Percentiles rank a stretch among this genome's conserved stretches.
These are phyloP conservation scores for Yamadazyma spencermartinsiae DNA, from an alignment of 1,139 yeast genomes.

Conservation along the genomic window DNA sequence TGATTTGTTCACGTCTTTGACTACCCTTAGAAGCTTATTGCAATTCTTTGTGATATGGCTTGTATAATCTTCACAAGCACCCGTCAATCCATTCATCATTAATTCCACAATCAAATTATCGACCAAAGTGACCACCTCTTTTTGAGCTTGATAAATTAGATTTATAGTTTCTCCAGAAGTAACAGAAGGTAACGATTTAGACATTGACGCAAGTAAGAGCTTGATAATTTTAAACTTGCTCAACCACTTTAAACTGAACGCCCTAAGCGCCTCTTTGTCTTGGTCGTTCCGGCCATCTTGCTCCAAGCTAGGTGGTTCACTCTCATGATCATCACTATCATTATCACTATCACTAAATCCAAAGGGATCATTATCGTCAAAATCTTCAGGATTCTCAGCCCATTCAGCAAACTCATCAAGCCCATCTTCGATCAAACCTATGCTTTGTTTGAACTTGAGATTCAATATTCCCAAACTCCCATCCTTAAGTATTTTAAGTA, in stretches of 20 bases:
- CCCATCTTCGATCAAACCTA: conserved; percentile 58
- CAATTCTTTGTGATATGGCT: conserved; percentile 29
- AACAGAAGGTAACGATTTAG: conserved; percentile 51
- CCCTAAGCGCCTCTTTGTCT: conserved; percentile 28
- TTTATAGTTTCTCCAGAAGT: conserved; percentile 39
- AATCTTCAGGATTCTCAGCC: conserved; percentile 57
- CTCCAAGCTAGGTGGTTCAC: conserved; percentile 21
- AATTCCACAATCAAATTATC: conserved; percentile 51
- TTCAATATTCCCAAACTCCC: conserved; percentile 57
- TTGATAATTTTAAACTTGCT: conserved; percentile 56
- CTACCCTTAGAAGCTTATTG: conserved; percentile 31
- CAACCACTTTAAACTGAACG: conserved; percentile 49
- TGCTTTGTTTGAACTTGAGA: conserved; percentile 43
- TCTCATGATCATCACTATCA: conserved; percentile 30
- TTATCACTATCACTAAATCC: conserved; percentile 30
- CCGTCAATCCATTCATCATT: conserved; percentile 44
- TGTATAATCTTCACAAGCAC: conserved; percentile 27
- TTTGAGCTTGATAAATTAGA: conserved; percentile 31
- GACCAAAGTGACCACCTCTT: conserved; percentile 31
- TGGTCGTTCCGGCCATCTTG: conserved; percentile 19
- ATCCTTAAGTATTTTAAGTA: conserved; percentile 37
- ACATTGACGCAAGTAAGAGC: conserved; percentile 52
- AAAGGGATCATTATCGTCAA: conserved; percentile 47
- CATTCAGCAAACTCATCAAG: conserved; percentile 61
- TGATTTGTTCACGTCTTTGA: conserved; percentile 36